Evolutionary conservation across 208 protist genomes (phyloP).

Genomic region (Acanthamoeba lenticulata): DNA sequence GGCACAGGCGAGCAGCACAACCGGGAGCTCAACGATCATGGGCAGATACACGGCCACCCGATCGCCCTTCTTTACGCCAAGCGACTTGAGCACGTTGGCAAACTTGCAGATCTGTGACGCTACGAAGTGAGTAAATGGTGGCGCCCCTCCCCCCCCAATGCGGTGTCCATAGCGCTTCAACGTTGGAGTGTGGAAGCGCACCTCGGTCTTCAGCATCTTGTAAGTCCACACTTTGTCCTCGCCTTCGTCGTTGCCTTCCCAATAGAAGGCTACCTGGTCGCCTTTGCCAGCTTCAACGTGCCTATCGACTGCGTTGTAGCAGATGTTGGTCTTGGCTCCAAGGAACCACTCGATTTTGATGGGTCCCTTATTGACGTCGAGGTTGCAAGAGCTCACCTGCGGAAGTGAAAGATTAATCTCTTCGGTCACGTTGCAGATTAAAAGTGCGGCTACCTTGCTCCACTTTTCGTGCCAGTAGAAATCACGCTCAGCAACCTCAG

Average conservation of each 20-base stretch:
- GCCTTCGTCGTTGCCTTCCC: constrained; percentile 90
- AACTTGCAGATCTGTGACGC: constrained; percentile 86
- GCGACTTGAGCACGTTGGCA: constrained; percentile 91
- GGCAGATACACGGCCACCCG: constrained; percentile 96
- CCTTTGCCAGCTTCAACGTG: constrained; percentile 64
- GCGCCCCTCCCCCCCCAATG: neutral
- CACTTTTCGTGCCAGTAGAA: constrained; percentile 40
- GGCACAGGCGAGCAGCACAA: constrained; percentile 57
- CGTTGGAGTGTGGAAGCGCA: neutral
- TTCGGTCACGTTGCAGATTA: neutral
- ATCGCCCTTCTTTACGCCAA: constrained; percentile 93
- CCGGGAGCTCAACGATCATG: constrained; percentile 93
- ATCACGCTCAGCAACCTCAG: constrained; percentile 49
- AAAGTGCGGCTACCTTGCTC: neutral
- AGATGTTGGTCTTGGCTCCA: constrained; percentile 88
- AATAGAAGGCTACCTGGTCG: constrained; percentile 91
- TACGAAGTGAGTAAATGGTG: neutral
- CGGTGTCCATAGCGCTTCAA: constrained; percentile 38
- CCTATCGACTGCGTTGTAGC: constrained; percentile 91
- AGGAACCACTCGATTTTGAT: constrained; percentile 87
- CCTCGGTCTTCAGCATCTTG: constrained; percentile 1
- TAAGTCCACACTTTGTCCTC: constrained; percentile 69
- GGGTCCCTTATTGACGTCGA: constrained; percentile 1
- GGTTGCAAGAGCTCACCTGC: constrained; percentile 1
- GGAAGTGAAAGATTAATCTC: neutral